Evolutionary conservation across 2,329 filamentous ascomycete species (phyloP), one percentile per base, ranked within the genome.

Genomic region (Cladosporium sphaerospermum): DNA sequence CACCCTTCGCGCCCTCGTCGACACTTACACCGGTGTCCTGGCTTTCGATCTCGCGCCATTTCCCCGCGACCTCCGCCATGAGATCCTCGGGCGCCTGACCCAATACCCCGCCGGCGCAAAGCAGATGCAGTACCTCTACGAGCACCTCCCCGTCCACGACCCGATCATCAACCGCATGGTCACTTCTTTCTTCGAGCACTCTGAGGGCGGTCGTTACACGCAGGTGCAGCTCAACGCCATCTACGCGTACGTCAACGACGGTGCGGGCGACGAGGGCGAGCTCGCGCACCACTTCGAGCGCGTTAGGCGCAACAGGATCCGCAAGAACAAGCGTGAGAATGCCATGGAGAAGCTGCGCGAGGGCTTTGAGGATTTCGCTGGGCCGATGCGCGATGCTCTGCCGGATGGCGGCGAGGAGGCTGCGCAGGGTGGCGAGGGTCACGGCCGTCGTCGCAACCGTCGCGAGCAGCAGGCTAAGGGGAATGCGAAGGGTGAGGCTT

Each of bases 21-120:
- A 63, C 16, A 33, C 56, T 13, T 63, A 61, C 47, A 53, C 55
- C 10, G 55, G 56, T 1, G 53, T 52, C 1, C 41, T 60, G 19
- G 51, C 53, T 3, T 52, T 57, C 43, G 54, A 56, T n/a, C 46
- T 61, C 14, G 51, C 49, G 7, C 59, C 59, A 3, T 56, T 54
- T 32, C 54, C 58, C 9, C 48, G 36, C 8, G 46, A 49, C 4
- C 41, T 61, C 7, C 39, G 50, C 11, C 23, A 49, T 13, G 56
- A 53, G 16, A 45, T 60, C 34, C 13, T 48, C 18, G 42, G 45
- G 3, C 53, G 55, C 39, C 45, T 61, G 36, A 57, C 54, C 4
- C 36, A 34, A 1, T 36, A 37, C 9, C 46, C 47, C 4, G 45
- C 54, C 4, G 32, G 41, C 9, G 48, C 54, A n/a, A 23, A 52